Base-by-base conservation (phyloP, 2,329 filamentous ascomycete species). In the Pezicula neosporulosa region DNA sequence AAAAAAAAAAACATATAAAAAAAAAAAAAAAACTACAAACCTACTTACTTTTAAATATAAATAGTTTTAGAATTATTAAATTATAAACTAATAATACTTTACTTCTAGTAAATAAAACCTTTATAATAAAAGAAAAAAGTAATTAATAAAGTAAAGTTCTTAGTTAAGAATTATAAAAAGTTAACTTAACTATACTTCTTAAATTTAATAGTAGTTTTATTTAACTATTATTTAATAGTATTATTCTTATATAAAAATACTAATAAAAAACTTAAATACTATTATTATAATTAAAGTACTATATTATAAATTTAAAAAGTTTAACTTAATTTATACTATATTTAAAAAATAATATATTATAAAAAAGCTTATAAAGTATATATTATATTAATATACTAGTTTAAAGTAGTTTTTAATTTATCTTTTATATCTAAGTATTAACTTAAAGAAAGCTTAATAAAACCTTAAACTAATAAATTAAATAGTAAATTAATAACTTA, bases 391-490 rank as follows among this genome's bases (percentile, higher is more conserved):
- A 30, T 41, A n/a, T 46, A 28, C 24, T 41, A 51, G 30, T 43
- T 37, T 18, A n/a, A 51, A 41, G 49, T 33, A 15, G 6, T 27
- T 6, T 51, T 30, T 42, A 27, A 51, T 27, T 19, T 51, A n/a
- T 51, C 38, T 27, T 35, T 47, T 13, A 41, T 27, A 21, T n/a
- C 36, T n/a, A 28, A n/a, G n/a, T 21, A 12, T 21, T 43, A 43
- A 43, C 39, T 16, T 21, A 21, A 13, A 43, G 27, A 21, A 43
- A 16, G 9, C 12, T 12, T 12, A 12, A 12, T 4, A 43, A 43
- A 43, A 21, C 12, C 3, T 13, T 43, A 16, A 43, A 43, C 16
- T 21, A 43, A 24, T 21, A 21, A 16, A 16, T 43, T 16, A 13
- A 43, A 12, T 43, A 43, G 27, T 24, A 43, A 19, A 43, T 43